phyloP scores from a whole-genome alignment of 2,329 filamentous ascomycete genomes.

The Diaporthe sp. region DNA sequence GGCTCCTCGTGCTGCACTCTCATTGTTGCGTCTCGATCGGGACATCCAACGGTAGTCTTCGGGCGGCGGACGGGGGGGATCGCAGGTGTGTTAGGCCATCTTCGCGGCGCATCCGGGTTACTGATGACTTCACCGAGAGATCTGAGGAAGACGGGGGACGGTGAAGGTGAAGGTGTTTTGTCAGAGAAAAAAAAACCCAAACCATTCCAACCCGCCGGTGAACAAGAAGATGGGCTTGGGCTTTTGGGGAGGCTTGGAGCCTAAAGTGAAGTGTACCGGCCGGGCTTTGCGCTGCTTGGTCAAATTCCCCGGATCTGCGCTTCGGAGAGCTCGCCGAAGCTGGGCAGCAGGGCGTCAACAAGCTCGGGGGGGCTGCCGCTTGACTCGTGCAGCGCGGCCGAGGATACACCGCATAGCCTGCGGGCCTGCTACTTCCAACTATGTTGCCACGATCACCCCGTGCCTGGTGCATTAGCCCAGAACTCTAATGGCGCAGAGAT shows the following conservation, averaged over 20 bases:
- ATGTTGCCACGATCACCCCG: conserved; percentile 22
- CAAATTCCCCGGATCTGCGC: conserved; percentile 11
- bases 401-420: conserved; percentile 23
- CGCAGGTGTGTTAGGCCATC: conserved; percentile 9
- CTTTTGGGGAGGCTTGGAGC: conserved; percentile 14
- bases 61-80: neutral
- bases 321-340: conserved; percentile 29
- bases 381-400: conserved; percentile 21
- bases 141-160: neutral
- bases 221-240: neutral
- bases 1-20: conserved; percentile 22
- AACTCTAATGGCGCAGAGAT: conserved; percentile 1
- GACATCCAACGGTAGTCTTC: conserved; percentile 1
- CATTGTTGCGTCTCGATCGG: conserved; percentile 25
- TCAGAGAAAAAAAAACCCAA: neutral
- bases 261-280: conserved; percentile 8
- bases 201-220: neutral
- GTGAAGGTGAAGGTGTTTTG: conserved; percentile 1
- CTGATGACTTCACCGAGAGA: neutral
- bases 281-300: conserved; percentile 10
- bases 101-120: neutral
- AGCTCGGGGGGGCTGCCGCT: conserved; percentile 8
- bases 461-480: conserved; percentile 22
- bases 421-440: neutral
- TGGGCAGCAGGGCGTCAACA: conserved; percentile 22